Conservation (phyloP, 345 rosid genomes). For the Rubroshorea leprosula region DNA sequence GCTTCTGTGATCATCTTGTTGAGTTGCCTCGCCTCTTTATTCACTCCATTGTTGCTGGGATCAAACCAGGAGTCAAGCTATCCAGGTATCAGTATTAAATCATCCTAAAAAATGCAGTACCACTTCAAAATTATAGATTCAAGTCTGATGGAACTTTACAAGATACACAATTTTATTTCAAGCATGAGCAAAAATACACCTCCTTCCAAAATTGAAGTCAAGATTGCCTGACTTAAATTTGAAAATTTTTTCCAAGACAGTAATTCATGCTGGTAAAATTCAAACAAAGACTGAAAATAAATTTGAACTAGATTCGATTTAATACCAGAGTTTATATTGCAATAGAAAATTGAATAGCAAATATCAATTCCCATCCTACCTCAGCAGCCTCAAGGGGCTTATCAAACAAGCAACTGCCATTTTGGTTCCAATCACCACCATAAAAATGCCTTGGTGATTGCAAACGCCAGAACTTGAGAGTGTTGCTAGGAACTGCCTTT, state of each 20-base stretch:
- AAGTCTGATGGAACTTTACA: too few relatives aligned
- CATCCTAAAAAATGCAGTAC: too few relatives aligned
- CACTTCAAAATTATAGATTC: too few relatives aligned
- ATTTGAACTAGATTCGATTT: neutral
- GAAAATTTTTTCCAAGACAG: too few relatives aligned
- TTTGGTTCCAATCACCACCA: constrained; percentile 94
- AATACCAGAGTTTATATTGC: too few relatives aligned
- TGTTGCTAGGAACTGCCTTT: constrained; percentile 47
- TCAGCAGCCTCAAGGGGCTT: constrained; percentile 58
- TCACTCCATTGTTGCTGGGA: constrained; percentile 82
- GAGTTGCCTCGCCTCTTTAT: constrained; percentile 73
- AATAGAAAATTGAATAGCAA: neutral
- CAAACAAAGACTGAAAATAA: too few relatives aligned
- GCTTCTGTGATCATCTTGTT: constrained; percentile 46
- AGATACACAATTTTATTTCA: too few relatives aligned
- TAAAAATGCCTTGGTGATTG: constrained; percentile 91
- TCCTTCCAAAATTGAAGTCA: too few relatives aligned
- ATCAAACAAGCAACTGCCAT: constrained; percentile 80
- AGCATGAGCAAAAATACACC: too few relatives aligned
- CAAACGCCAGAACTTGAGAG: constrained; percentile 85
- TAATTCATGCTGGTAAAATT: neutral
- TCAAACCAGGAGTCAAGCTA: constrained; percentile 97
- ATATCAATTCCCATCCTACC: constrained; percentile 45
- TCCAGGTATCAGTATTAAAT: constrained; percentile 35
- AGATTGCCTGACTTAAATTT: too few relatives aligned